A percentile compares a stretch with the other conserved stretches of the same genome.
phyloP scores from a whole-genome alignment of 352 stramenopile genomes.

The Pythium utonaiense region DNA sequence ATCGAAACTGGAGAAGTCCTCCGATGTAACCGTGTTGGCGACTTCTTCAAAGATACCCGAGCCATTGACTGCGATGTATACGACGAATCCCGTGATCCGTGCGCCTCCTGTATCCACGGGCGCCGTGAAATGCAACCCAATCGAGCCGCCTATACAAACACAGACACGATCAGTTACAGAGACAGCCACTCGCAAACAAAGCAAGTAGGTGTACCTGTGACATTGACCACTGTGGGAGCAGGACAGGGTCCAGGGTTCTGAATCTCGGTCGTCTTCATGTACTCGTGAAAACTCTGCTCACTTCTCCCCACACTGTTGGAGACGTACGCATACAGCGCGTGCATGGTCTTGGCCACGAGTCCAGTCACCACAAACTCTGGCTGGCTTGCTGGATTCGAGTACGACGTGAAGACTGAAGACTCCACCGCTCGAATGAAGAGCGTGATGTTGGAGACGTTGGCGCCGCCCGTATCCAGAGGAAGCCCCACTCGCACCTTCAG shows the following conservation, averaged over 20 bases:
- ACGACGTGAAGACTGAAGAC: not conserved
- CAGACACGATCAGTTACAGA: not conserved
- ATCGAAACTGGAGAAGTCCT: slow-evolving; percentile 27
- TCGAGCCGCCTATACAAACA: slow-evolving; percentile 34
- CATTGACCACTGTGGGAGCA: slow-evolving; percentile 32
- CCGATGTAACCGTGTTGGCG: slow-evolving; percentile 23
- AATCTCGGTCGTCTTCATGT: slow-evolving; percentile 18
- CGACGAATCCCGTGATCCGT: slow-evolving; percentile 45
- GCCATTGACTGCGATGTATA: slow-evolving; percentile 46
- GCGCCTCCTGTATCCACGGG: slow-evolving; percentile 50
- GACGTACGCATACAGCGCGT: slow-evolving; percentile 31
- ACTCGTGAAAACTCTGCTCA: slow-evolving; percentile 19
- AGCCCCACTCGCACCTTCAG: slow-evolving; percentile 20
- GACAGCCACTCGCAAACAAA: not conserved
- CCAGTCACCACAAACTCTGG: slow-evolving; percentile 29
- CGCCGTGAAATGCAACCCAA: slow-evolving; percentile 34
- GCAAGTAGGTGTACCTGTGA: slow-evolving; percentile 29
- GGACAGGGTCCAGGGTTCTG: slow-evolving; percentile 40
- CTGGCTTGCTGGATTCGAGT: slow-evolving; percentile 10
- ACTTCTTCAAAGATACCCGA: slow-evolving; percentile 33
- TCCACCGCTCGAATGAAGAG: slow-evolving; percentile 26
- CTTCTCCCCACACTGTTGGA: slow-evolving; percentile 22
- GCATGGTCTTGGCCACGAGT: slow-evolving; percentile 33
- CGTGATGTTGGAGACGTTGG: slow-evolving; percentile 22
- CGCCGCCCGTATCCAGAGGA: slow-evolving; percentile 38